phyloP scores from a whole-genome alignment of 2,329 filamentous ascomycete species.

The Alternaria sp. region DNA sequence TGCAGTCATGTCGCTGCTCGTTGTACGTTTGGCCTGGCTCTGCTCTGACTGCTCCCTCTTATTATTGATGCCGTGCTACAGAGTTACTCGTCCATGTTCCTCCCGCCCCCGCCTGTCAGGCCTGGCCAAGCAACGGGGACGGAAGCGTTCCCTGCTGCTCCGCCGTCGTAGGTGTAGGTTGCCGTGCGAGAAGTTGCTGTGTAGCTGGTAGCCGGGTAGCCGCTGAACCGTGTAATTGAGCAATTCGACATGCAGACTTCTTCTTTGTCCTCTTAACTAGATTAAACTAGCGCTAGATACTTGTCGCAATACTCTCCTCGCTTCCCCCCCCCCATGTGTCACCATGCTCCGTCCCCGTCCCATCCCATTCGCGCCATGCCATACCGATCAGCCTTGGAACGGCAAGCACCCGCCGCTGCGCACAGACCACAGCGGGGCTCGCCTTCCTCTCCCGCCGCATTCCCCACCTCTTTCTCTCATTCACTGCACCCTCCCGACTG shows the following conservation, averaged over 20 bases:
- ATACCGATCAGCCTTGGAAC: conserved; percentile 12
- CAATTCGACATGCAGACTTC: conserved; percentile 17
- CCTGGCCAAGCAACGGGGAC: conserved; percentile 54
- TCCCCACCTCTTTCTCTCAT: conserved; percentile 33
- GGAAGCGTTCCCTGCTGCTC: conserved; percentile 59
- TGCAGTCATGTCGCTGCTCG: conserved; percentile 56
- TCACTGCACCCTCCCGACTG: conserved; percentile 17
- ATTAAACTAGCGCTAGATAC: too few species aligned
- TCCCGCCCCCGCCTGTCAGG: conserved; percentile 61
- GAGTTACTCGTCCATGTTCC: conserved; percentile 70
- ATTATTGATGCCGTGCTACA: conserved; percentile 29
- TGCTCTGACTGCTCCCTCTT: not conserved
- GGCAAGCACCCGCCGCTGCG: conserved; percentile 19
- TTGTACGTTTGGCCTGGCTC: conserved; percentile 49
- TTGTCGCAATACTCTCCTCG: conserved; percentile 5
- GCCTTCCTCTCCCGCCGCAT: conserved; percentile 22
- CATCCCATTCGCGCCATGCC: conserved; percentile 10
- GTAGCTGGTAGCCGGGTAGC: conserved; percentile 18
- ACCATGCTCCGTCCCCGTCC: conserved; percentile 1
- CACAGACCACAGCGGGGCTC: conserved; percentile 23
- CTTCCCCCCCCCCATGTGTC: conserved; percentile 5
- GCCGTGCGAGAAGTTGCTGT: conserved; percentile 4
- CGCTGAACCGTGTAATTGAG: conserved; percentile 30
- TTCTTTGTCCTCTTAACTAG: too few species aligned
- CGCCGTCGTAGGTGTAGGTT: conserved; percentile 50